These are phyloP conservation scores for Collybia sordida DNA, from an alignment of 768 basidiomycete species.

Conservation along the genomic window DNA sequence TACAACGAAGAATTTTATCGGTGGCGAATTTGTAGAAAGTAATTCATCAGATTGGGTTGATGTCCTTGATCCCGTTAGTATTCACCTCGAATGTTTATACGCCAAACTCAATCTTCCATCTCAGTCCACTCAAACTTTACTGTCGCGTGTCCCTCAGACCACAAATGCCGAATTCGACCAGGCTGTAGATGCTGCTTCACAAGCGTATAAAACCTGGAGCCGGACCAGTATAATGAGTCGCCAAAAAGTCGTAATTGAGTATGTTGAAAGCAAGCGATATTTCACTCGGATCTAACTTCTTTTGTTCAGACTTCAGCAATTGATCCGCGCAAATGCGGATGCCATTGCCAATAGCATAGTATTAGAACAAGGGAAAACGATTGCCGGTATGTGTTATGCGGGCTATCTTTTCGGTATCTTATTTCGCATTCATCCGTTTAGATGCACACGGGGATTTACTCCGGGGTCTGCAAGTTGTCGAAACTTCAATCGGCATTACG, in stretches of 20 bases:
- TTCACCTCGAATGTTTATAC: background rate
- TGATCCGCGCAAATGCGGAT: slow-evolving; percentile 83
- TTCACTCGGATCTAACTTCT: background rate
- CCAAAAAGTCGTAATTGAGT: slow-evolving; percentile 91
- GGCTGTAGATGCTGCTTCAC: slow-evolving; percentile 79
- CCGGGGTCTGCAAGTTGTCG: slow-evolving; percentile 88
- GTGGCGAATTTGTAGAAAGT: slow-evolving; percentile 87
- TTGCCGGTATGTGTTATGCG: slow-evolving; percentile 54
- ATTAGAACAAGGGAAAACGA: slow-evolving; percentile 94
- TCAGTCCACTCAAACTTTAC: slow-evolving; percentile 87
- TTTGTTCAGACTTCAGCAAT: slow-evolving; percentile 72
- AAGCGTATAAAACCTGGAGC: slow-evolving; percentile 90
- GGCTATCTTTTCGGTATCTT: background rate
- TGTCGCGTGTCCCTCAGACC: slow-evolving; percentile 90
- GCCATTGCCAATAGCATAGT: slow-evolving; percentile 88
- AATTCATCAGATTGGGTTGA: slow-evolving; percentile 79
- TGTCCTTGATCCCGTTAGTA: slow-evolving; percentile 82
- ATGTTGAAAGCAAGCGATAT: slow-evolving; percentile 24
- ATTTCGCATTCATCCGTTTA: slow-evolving; percentile 20
- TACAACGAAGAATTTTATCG: slow-evolving; percentile 89
- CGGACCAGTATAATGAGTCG: slow-evolving; percentile 80
- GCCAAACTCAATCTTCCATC: slow-evolving; percentile 3
- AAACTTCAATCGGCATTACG: slow-evolving; percentile 79
- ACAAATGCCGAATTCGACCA: slow-evolving; percentile 77
- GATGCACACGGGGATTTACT: slow-evolving; percentile 96